Percentiles rank a stretch among this genome's conserved stretches.
Evolutionary conservation across 768 basidiomycete genomes (phyloP).

Genomic region (Phlegmacium glaucopus): DNA sequence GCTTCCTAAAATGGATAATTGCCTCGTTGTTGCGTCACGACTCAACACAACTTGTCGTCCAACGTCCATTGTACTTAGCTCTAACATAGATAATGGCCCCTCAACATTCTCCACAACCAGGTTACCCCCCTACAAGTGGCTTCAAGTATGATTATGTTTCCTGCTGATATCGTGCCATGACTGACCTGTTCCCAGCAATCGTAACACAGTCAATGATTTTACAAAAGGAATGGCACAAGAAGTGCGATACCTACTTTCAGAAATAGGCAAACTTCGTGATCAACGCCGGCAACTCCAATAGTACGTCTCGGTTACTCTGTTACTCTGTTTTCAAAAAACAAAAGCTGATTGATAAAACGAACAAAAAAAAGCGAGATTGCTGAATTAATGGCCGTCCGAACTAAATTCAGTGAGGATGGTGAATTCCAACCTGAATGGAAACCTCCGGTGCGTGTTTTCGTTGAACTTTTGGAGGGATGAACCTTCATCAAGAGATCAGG

Average conservation of each 20-base stretch:
- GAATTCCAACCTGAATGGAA: slow-evolving; percentile 77
- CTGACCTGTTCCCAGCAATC: slow-evolving; percentile 11
- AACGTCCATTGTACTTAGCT: not conserved
- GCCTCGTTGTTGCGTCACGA: too few relatives aligned
- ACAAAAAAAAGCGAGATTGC: slow-evolving; percentile 71
- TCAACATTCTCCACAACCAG: not conserved
- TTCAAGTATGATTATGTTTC: not conserved
- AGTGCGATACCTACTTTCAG: slow-evolving; percentile 72
- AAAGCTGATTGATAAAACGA: not conserved
- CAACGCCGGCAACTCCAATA: slow-evolving; percentile 72
- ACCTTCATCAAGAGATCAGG: slow-evolving; percentile 18
- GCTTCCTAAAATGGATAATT: too few relatives aligned
- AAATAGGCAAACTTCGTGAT: slow-evolving; percentile 79
- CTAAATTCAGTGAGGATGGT: slow-evolving; percentile 78
- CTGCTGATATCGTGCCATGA: slow-evolving; percentile 8
- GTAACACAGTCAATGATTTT: slow-evolving; percentile 67
- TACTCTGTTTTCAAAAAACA: slow-evolving; percentile 8
- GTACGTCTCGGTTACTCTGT: too few relatives aligned
- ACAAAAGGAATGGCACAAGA: slow-evolving; percentile 79
- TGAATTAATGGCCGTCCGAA: slow-evolving; percentile 77
- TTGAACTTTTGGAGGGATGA: not conserved
- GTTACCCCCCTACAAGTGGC: slow-evolving; percentile 19
- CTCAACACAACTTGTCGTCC: too few relatives aligned
- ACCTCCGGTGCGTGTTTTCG: slow-evolving; percentile 43
- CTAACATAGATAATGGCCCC: slow-evolving; percentile 5